Base-by-base conservation (phyloP, 2,329 filamentous ascomycete genomes). In the Herpotrichia juniperi region DNA sequence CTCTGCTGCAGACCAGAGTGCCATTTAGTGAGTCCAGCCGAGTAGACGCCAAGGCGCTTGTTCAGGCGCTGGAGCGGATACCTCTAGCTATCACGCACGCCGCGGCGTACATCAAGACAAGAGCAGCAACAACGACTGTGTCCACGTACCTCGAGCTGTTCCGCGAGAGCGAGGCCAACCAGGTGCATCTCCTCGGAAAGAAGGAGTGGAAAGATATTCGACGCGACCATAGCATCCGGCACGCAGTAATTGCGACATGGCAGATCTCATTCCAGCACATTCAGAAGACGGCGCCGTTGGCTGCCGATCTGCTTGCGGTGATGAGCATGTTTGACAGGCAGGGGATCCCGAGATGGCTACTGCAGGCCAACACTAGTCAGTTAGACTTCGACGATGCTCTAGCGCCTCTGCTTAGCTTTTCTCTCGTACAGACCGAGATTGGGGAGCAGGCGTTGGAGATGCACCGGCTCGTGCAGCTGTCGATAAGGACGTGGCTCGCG, bases 291-390 rank as follows among this genome's bases (percentile, higher is more conserved):
- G 35, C 45, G 48, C 50, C 12, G 35, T 45, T 65, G 9, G 78
- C 78, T 6, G 69, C 76, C 2, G 63, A 78, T 25, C 59, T 80
- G 17, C 57, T 81, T 1, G 75, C 76, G 2, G 63, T 80, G 24
- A 59, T 59, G 57, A 57, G 51, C 46, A 53, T 59, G 45, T 59
- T 57, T 42, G 54, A 57, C 34, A 50, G 46, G 26, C 51, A 57
- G 46, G 46, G 54, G 16, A 54, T 59, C 10, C 57, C 51, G 31
- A 9, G 19, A n/a, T 51, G n/a, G 25, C 26, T 55, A 21, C 48
- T 54, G 26, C 55, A 48, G 26, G 24, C 11, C 37, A 42, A 47
- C 26, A 43, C 42, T 19, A 56, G 44, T 48, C 48, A 55, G 43
- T 46, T 53, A 24, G 56, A 53, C 52, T 58, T 58, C 31, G 46